Conservation (phyloP, 1,139 yeast genomes). For the Blastobotrys malaysiensis region DNA sequence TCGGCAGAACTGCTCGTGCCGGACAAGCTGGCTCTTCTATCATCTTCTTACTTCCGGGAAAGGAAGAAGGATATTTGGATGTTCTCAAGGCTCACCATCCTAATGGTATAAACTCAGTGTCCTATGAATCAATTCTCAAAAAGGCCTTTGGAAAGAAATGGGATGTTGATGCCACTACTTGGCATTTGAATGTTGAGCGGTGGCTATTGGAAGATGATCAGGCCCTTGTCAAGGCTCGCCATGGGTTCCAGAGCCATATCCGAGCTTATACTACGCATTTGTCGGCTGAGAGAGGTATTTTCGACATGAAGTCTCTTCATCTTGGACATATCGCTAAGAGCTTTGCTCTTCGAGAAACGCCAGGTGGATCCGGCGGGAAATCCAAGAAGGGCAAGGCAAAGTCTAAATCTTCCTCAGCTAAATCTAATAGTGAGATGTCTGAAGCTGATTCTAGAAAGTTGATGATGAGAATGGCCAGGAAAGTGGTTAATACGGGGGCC, state of each 20-base stretch:
- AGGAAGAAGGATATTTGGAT: slow-evolving; percentile 78
- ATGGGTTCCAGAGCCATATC: slow-evolving; percentile 82
- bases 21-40: slow-evolving; percentile 68
- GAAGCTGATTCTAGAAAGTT: slow-evolving; percentile 40
- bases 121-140: slow-evolving; percentile 49
- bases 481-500: slow-evolving; percentile 50
- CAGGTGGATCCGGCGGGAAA: slow-evolving; percentile 43
- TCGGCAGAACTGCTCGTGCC: slow-evolving; percentile 96
- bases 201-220: slow-evolving; percentile 69
- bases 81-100: slow-evolving; percentile 57
- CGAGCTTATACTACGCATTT: slow-evolving; percentile 97
- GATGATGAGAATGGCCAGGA: slow-evolving; percentile 75
- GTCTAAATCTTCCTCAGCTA: slow-evolving; percentile 4
- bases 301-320: slow-evolving; percentile 77
- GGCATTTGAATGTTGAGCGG: slow-evolving; percentile 88
- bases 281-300: slow-evolving; percentile 66
- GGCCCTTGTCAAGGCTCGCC: slow-evolving; percentile 61
- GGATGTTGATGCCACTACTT: slow-evolving; percentile 94
- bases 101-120: slow-evolving; percentile 46
- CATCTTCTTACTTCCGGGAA: slow-evolving; percentile 78
- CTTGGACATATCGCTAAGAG: slow-evolving; percentile 93
- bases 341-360: slow-evolving; percentile 91
- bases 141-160: slow-evolving; percentile 69
- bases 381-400: slow-evolving; percentile 1
- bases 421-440: slow-evolving; percentile 4